Conservation (phyloP, 306 rosid genomes). For the Medicago lupulina region DNA sequence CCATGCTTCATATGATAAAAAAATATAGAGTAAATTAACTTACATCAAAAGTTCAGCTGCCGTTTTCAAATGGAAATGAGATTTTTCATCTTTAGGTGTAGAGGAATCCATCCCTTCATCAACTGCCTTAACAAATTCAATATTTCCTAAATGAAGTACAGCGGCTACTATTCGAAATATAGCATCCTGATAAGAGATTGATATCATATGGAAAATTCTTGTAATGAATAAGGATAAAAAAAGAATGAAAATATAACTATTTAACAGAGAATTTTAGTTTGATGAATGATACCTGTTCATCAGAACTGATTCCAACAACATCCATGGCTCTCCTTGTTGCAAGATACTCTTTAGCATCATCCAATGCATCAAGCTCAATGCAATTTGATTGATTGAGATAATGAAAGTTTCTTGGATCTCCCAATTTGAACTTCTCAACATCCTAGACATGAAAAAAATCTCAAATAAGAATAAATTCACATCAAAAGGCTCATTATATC, state of each 20-base stretch:
- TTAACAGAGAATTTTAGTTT: slow-evolving; percentile 9
- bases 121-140: slow-evolving; percentile 78
- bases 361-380: slow-evolving; percentile 59
- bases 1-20: not conserved
- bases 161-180: slow-evolving; percentile 91
- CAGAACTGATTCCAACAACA: slow-evolving; percentile 79
- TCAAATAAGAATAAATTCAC: slow-evolving; percentile 30
- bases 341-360: slow-evolving; percentile 83
- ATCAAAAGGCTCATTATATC: not conserved
- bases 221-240: slow-evolving; percentile 23
- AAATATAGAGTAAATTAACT: slow-evolving; percentile 31
- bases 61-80: slow-evolving; percentile 75
- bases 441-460: slow-evolving; percentile 56
- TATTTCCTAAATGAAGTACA: slow-evolving; percentile 90
- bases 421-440: slow-evolving; percentile 71
- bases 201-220: not conserved
- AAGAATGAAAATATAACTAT: not conserved
- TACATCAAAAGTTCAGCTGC: slow-evolving; percentile 90
- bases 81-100: slow-evolving; percentile 79
- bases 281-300: slow-evolving; percentile 69
- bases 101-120: slow-evolving; percentile 76
- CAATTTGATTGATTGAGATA: slow-evolving; percentile 88
- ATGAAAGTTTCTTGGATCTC: slow-evolving; percentile 76
- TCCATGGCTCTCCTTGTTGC: slow-evolving; percentile 92
- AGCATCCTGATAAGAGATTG: slow-evolving; percentile 75